Evolutionary conservation across 345 rosid genomes (phyloP).

Genomic region (Brassica rapa): DNA sequence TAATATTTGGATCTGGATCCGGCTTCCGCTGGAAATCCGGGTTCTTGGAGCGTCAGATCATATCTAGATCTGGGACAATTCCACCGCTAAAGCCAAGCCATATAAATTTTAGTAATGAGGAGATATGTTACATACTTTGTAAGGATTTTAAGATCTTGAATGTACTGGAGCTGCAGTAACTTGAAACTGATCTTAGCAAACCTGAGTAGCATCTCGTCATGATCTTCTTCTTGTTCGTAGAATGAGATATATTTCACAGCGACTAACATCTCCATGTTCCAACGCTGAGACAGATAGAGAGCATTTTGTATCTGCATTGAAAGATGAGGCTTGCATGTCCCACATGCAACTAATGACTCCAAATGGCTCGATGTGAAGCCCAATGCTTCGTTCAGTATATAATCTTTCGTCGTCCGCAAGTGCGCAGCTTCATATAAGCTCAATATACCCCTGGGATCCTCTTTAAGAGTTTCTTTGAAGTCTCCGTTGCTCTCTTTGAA

Average conservation of each 20-base stretch:
- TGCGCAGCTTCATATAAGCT: not conserved
- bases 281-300: not conserved
- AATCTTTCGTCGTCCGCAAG: not conserved
- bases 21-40: no score
- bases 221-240: not conserved
- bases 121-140: not conserved
- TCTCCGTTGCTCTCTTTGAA: not conserved
- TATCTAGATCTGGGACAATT: no score
- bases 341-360: not conserved
- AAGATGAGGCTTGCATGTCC: not conserved
- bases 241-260: not conserved
- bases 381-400: not conserved
- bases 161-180: not conserved
- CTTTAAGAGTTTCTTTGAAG: not conserved
- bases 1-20: no score
- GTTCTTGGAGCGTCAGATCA: no score
- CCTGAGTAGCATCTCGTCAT: conserved; percentile 6
- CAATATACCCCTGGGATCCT: not conserved
- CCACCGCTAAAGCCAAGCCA: not conserved
- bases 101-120: not conserved
- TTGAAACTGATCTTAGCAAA: not conserved
- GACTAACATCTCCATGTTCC: not conserved
- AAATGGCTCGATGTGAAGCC: not conserved
- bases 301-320: not conserved
- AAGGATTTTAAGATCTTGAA: not conserved